These are phyloP conservation scores for Thamnidium elegans DNA, from an alignment of 192 early-diverging fungal genomes.

Conservation along the genomic window DNA sequence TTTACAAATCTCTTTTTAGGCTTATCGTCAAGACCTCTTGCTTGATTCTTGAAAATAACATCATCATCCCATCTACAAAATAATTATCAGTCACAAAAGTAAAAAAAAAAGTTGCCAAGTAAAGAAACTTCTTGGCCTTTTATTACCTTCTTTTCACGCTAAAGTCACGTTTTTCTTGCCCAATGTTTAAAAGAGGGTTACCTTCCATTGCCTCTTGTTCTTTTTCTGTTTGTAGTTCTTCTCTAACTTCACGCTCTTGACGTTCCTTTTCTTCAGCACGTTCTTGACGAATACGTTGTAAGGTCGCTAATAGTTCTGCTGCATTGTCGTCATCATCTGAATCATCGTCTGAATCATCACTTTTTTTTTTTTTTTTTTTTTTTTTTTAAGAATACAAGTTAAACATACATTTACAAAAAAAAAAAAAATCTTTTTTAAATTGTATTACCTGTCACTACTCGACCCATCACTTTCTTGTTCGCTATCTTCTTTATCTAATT, in stretches of 20 bases:
- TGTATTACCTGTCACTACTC: conserved; percentile 34
- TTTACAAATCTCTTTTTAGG: conserved; percentile 96
- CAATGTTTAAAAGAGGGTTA: conserved; percentile 79
- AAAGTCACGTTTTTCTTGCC: conserved; percentile 55
- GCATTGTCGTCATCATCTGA: conserved; percentile 91
- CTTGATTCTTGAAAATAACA: conserved; percentile 98
- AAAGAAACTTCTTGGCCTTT: not conserved
- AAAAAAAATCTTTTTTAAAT: not conserved
- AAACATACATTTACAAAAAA: too few species aligned
- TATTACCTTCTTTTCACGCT: conserved; percentile 77
- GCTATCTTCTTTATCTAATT: conserved; percentile 57
- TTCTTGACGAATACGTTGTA: conserved; percentile 92
- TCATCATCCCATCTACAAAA: conserved; percentile 92
- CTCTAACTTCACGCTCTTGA: conserved; percentile 51
- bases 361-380: conserved; percentile 11
- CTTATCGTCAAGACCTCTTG: conserved; percentile 78
- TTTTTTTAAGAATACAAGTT: not conserved
- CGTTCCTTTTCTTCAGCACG: conserved; percentile 88
- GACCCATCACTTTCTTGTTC: conserved; percentile 53
- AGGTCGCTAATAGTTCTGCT: conserved; percentile 74
- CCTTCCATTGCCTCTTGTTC: conserved; percentile 66
- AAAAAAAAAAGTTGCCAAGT: too few species aligned
- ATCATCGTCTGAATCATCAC: conserved; percentile 33
- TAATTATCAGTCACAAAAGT: not conserved
- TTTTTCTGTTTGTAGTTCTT: conserved; percentile 55